Base-by-base conservation (phyloP, 2,329 filamentous ascomycete species). In the Chrysoporthe austroafricana region DNA sequence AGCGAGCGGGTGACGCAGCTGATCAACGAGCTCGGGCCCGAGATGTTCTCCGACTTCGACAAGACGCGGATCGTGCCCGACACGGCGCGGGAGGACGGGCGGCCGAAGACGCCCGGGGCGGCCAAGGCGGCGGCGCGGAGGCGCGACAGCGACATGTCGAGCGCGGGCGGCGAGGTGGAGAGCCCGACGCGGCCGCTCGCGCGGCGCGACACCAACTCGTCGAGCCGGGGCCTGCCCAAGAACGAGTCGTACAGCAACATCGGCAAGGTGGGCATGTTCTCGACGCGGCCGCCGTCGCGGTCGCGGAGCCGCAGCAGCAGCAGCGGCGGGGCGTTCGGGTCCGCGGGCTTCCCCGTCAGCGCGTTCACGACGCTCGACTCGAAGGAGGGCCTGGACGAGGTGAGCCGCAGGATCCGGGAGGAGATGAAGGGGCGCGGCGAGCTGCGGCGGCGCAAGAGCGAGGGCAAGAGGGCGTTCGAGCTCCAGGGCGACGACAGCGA, bases 21-120 rank as follows among this genome's bases (percentile, higher is more conserved):
- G 59, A 97, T 99, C 84, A 98, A 99, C 79, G 93, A 92, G 21
- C 88, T 99, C 14, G 96, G 96, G 0, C 96, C 96, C 0, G 94
- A 98, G 76, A 90, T 99, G 82, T 99, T 96, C 81, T 91, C 94
- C n/a, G 96, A 99, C 81, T 99, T 97, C 76, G 92, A 96, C 73
- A 86, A 90, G 70, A 86, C 88, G 14, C 88, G 93, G 44, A 86
- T 96, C 66, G 82, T 95, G 42, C 82, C 84, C 3, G 87, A 90
- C 70, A 81, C 86, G 0, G 79, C 81, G 71, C 80, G 74, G 65
- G 74, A 76, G 46, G 80, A 81, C 7, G 77, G 75, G 36, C 70
- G 75, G 21, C 64, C 76, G 1, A 68, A 73, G 59, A 66, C 71
- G 52, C 72, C 68, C 72, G 76, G 67, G 74, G 39, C 2, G n/a